phyloP scores from a whole-genome alignment of 257 asterid species.

The Datura wrightii region DNA sequence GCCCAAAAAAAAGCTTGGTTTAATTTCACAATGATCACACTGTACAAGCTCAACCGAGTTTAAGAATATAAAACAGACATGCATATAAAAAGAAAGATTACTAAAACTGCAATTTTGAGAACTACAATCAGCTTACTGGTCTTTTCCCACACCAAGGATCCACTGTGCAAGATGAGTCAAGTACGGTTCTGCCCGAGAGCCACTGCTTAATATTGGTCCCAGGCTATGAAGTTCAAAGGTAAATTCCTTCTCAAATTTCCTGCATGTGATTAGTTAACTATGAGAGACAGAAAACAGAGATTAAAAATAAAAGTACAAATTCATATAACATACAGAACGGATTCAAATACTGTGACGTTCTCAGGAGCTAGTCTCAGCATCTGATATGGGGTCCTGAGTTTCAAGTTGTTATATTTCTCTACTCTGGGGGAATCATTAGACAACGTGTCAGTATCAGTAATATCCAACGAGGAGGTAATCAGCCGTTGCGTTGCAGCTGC shows the following conservation, averaged over 20 bases:
- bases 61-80: neutral
- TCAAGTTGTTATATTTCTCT: constrained; percentile 64
- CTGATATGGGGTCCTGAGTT: constrained; percentile 70
- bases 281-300: constrained; percentile 19
- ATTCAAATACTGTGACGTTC: constrained; percentile 61
- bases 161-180: constrained; percentile 95
- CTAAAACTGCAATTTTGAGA: constrained; percentile 18
- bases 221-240: constrained; percentile 72
- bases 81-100: neutral
- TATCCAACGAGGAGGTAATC: constrained; percentile 67
- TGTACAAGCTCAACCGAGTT: neutral
- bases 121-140: constrained; percentile 44
- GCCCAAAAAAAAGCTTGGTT: neutral
- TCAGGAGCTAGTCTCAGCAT: constrained; percentile 61
- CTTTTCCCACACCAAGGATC: constrained; percentile 96
- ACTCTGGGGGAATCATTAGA: constrained; percentile 43
- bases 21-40: constrained; percentile 18
- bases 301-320: constrained; percentile 14
- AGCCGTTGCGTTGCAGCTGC: constrained; percentile 90
- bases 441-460: constrained; percentile 37
- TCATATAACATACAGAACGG: constrained; percentile 65
- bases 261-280: constrained; percentile 44
- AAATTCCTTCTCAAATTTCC: constrained; percentile 90
- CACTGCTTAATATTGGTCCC: constrained; percentile 90
- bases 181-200: constrained; percentile 91